These are phyloP conservation scores for Hydnomerulius pinastri DNA, from an alignment of 768 basidiomycete species.

Conservation along the genomic window DNA sequence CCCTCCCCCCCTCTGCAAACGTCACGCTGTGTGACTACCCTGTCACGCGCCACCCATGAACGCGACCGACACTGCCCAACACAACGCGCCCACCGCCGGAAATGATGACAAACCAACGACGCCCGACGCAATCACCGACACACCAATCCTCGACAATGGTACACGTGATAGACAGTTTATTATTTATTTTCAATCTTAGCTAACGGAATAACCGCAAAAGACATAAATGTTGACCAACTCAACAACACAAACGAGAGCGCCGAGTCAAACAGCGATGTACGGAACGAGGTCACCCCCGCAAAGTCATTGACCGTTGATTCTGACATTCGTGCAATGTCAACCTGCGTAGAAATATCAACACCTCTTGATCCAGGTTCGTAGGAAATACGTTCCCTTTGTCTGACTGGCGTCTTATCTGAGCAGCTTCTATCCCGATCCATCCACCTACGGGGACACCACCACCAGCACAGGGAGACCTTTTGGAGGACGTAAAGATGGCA, in stretches of 20 bases:
- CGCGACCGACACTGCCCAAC: constrained; percentile 41
- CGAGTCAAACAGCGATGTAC: constrained; percentile 69
- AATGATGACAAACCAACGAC: constrained; percentile 30
- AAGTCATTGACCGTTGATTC: constrained; percentile 44
- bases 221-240: constrained; percentile 23
- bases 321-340: constrained; percentile 36
- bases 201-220: constrained; percentile 39
- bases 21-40: constrained; percentile 64
- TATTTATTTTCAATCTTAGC: constrained; percentile 33
- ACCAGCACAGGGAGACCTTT: constrained; percentile 44
- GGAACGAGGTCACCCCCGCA: constrained; percentile 57
- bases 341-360: constrained; percentile 36
- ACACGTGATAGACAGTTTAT: constrained; percentile 39
- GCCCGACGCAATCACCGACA: constrained; percentile 17
- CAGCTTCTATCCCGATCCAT: constrained; percentile 46
- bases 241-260: constrained; percentile 40
- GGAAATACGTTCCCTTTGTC: constrained; percentile 15
- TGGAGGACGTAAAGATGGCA: constrained; percentile 61
- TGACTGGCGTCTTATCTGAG: constrained; percentile 29
- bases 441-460: constrained; percentile 49
- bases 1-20: constrained; percentile 48
- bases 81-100: constrained; percentile 31
- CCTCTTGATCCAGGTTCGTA: constrained; percentile 55
- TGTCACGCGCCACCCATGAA: constrained; percentile 75
- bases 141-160: constrained; percentile 35